Base-by-base conservation (phyloP, 2,329 filamentous ascomycete genomes). In the Phialocephala sp. region DNA sequence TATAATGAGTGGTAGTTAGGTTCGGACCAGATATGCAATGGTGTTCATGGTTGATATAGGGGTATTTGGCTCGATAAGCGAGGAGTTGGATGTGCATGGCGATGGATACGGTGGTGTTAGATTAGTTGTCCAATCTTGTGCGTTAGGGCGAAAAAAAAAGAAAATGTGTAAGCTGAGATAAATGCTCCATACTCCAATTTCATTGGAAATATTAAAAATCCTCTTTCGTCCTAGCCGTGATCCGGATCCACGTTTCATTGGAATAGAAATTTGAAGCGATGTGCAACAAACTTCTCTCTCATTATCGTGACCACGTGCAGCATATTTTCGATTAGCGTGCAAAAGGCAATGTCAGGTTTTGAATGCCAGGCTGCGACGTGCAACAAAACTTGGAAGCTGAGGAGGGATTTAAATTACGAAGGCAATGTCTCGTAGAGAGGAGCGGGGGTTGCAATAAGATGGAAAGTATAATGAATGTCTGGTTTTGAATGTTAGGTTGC, bases 1-100 rank as follows among this genome's bases (percentile, higher is more conserved):
- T 71, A 70, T 66, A 54, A 65, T 68, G 32, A 47, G 66, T 58
- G 63, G 52, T 54, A 18, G 15, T 8, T 18, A 6, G 15, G 50
- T 18, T 6, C 6, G 27, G 27, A 32, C 6, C 27, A 32, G 27
- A 32, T 6, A 32, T 32, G 27, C 27, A 32, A 32, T 32, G 27
- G 27, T 6, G 27, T 6, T 32, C 27, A 6, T 32, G 27, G 43
- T 41, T 47, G 15, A 47, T 47, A 47, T n/a, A 41, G 43, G 27
- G 6, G 6, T 32, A 3, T 32, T 32, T 32, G 6, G 43, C 15
- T 47, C 11, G 43, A 18, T 22, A n/a, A 47, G 15, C 15, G 43
- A 15, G 43, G 43, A 47, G 43, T 47, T 47, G 43, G 43, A 22
- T 41, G 37, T 2, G 43, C 27, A 32, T 32, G 27, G 27, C 27